Base-by-base conservation (phyloP, 1,284 basidiomycete species). In the Cryptococcus maquisensis region DNA sequence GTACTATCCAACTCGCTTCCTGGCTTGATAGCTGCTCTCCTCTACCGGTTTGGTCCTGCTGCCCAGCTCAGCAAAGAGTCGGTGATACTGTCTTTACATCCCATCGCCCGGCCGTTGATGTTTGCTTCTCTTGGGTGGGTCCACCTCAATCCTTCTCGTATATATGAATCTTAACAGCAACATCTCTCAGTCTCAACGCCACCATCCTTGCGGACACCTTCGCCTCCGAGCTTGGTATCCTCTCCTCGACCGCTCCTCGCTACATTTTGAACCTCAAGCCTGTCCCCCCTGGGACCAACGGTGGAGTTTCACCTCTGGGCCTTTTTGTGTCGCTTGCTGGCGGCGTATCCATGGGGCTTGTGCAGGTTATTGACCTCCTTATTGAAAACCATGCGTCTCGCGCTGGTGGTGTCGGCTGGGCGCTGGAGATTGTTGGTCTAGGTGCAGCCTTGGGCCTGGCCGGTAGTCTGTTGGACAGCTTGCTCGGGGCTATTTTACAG, bases 241-340 rank as follows among this genome's bases (percentile, higher is more conserved):
- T 91, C 46, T 86, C 88, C 18, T 72, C 71, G 16, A 79, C 81
- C 4, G 79, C 79, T 4, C 92, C 92, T 0, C 72, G 83, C 40
- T 81, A 93, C 28, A 82, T 91, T 63, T 90, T 90, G 2, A 90
- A 86, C 1, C 72, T 86, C 45, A 79, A 79, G 54, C 62, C 75
- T 0, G 90, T 94, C 0, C 92, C 92, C 1, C 86, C 87, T 0
- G 94, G 94, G 1, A 96, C 94, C 1, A 97, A 98, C 68, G 94
- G 94, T 9, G 94, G 82, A 0, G 81, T 97, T 59, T 88, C 88
- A 1, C 52, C 80, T 0, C 81, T 83, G 43, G 94, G 94, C 8
- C 88, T 89, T 0, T 57, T 83, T 2, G 85, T 86, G 9, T 90
- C 88, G 1, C 74, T 86, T 2, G 68, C 80, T 0, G 94, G 94